Evolutionary conservation across 1,284 basidiomycete species (phyloP).

Genomic region (Ceratobasidium papillatum): DNA sequence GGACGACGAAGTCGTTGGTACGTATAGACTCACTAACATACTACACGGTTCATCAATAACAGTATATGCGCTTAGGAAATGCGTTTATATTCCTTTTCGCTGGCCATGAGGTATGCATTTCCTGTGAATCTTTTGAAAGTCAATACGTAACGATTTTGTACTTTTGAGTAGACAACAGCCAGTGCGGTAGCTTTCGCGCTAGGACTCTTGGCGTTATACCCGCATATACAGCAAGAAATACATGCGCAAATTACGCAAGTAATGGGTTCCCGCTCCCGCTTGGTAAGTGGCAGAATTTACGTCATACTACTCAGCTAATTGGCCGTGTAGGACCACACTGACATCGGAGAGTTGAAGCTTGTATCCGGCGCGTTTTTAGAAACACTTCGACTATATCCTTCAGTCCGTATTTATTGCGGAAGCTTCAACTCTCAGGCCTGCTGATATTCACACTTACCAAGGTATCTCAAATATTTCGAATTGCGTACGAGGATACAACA

Average conservation of each 20-base stretch:
- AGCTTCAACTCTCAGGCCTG: neutral
- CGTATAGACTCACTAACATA: neutral
- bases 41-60: no score
- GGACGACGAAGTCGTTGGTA: slow-evolving; percentile 1
- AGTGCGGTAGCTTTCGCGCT: slow-evolving; percentile 28
- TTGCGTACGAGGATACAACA: neutral
- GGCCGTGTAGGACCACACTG: slow-evolving; percentile 6
- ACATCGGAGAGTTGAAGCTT: slow-evolving; percentile 9
- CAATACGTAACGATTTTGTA: neutral
- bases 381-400: slow-evolving; percentile 29
- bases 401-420: slow-evolving; percentile 19
- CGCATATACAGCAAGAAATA: slow-evolving; percentile 18
- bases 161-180: slow-evolving; percentile 29
- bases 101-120: slow-evolving; percentile 25
- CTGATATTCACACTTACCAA: neutral
- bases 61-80: neutral
- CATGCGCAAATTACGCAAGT: slow-evolving; percentile 29
- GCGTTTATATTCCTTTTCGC: slow-evolving; percentile 23
- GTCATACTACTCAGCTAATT: neutral
- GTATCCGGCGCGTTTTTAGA: slow-evolving; percentile 25
- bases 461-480: neutral
- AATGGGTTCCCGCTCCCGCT: slow-evolving; percentile 1
- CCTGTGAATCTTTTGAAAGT: no score
- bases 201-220: slow-evolving; percentile 21
- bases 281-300: neutral